These are phyloP conservation scores for Fusarium acutatum DNA, from an alignment of 2,329 filamentous ascomycete genomes.

Conservation along the genomic window DNA sequence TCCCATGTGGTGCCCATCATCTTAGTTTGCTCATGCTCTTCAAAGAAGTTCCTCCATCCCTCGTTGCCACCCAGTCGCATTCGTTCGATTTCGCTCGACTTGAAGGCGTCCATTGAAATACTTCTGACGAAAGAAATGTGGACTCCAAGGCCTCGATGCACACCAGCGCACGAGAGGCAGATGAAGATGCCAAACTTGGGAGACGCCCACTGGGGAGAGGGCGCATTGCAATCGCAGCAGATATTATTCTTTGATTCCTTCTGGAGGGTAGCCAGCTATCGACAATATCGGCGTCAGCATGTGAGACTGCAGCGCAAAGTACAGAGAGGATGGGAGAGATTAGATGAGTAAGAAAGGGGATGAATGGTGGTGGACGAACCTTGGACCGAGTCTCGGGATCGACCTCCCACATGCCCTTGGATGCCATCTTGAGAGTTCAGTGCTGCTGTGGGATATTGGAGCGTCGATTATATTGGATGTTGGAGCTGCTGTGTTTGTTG, in stretches of 20 bases:
- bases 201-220: conserved; percentile 96
- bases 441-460: conserved; percentile 2
- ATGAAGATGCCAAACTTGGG: conserved; percentile 99
- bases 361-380: conserved; percentile 58
- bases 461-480: background rate
- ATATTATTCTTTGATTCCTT: conserved; percentile 87
- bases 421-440: conserved; percentile 57
- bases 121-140: conserved; percentile 98
- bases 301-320: conserved; percentile 3
- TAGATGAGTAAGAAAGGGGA: conserved; percentile 5
- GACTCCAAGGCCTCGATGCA: conserved; percentile 92
- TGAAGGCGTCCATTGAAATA: conserved; percentile 99
- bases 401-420: conserved; percentile 96
- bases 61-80: conserved; percentile 95
- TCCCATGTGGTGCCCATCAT: conserved; percentile 79
- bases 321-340: background rate
- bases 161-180: conserved; percentile 93
- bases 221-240: conserved; percentile 95
- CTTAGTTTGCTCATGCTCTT: conserved; percentile 72
- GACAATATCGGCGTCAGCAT: conserved; percentile 11
- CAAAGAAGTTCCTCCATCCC: conserved; percentile 87
- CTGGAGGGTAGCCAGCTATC: conserved; percentile 86
- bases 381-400: conserved; percentile 97
- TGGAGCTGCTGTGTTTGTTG: background rate
- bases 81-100: conserved; percentile 87